phyloP scores from a whole-genome alignment of 306 rosid species.

The Casuarina glauca region DNA sequence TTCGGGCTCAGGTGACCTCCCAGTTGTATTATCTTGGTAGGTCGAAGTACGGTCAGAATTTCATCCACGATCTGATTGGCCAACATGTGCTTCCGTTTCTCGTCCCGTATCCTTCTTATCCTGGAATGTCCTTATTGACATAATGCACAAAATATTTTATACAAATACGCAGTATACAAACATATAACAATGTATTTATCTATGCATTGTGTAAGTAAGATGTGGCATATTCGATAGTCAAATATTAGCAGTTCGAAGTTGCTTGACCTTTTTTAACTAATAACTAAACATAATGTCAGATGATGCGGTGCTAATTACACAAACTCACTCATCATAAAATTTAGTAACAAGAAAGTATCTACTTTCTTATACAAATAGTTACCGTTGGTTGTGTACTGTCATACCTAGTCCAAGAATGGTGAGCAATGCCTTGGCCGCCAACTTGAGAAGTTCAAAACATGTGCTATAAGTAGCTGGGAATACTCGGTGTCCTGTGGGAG shows the following conservation, averaged over 20 bases:
- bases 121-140: not conserved
- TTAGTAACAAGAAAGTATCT: no score
- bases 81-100: not conserved
- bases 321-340: no score
- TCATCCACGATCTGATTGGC: conserved; percentile 5
- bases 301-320: no score
- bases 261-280: no score
- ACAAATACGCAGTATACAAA: not conserved
- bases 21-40: not conserved
- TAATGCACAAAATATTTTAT: not conserved
- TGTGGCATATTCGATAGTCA: not conserved
- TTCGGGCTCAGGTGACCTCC: not conserved
- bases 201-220: not conserved
- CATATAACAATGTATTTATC: not conserved
- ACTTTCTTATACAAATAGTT: not conserved
- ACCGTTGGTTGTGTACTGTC: not conserved
- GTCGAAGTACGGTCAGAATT: not conserved
- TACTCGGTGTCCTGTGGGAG: not conserved
- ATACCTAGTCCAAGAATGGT: conserved; percentile 33
- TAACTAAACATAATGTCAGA: no score
- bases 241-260: no score
- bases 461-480: conserved; percentile 23
- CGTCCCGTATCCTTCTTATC: not conserved
- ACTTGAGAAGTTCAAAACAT: conserved; percentile 16
- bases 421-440: conserved; percentile 18